These are phyloP conservation scores for Clarkia xantiana DNA, from an alignment of 345 rosid species.

Conservation along the genomic window DNA sequence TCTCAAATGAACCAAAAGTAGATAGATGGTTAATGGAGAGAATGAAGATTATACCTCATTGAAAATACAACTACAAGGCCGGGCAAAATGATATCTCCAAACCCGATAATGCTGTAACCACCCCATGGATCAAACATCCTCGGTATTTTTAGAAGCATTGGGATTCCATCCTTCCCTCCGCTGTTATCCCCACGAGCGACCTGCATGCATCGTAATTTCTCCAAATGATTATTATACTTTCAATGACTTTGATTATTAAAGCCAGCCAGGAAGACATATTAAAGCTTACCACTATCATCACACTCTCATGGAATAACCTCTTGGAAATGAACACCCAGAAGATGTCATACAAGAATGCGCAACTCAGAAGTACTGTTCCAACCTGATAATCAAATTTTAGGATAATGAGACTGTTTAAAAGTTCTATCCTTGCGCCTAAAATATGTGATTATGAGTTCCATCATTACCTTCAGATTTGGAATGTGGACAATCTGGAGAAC, in stretches of 20 bases:
- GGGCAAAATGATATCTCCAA: constrained; percentile 93
- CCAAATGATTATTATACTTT: no score
- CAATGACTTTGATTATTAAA: no score
- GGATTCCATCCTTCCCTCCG: constrained; percentile 82
- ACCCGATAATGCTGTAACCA: constrained; percentile 93
- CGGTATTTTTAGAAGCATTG: constrained; percentile 90
- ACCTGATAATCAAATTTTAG: constrained; percentile 31
- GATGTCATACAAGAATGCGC: constrained; percentile 91
- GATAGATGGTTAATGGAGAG: no score
- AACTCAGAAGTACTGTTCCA: constrained; percentile 87
- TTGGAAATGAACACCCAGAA: constrained; percentile 99
- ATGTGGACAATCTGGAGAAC: constrained; percentile 92
- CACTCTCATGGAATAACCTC: constrained; percentile 91
- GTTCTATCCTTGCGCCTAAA: no score
- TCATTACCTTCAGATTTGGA: constrained; percentile 85
- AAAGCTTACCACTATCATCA: constrained; percentile 76
- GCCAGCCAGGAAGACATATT: no score
- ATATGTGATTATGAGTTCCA: not conserved
- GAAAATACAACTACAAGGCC: constrained; percentile 89
- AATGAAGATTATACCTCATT: constrained; percentile 37
- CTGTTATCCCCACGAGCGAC: constrained; percentile 96
- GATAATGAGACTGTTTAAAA: no score
- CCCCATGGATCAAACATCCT: constrained; percentile 99
- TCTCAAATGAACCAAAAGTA: no score
- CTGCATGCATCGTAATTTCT: constrained; percentile 15